Evolutionary conservation across 2,329 filamentous ascomycete species (phyloP), one percentile per base, ranked within the genome.

Genomic region (Sphaerulina musiva): DNA sequence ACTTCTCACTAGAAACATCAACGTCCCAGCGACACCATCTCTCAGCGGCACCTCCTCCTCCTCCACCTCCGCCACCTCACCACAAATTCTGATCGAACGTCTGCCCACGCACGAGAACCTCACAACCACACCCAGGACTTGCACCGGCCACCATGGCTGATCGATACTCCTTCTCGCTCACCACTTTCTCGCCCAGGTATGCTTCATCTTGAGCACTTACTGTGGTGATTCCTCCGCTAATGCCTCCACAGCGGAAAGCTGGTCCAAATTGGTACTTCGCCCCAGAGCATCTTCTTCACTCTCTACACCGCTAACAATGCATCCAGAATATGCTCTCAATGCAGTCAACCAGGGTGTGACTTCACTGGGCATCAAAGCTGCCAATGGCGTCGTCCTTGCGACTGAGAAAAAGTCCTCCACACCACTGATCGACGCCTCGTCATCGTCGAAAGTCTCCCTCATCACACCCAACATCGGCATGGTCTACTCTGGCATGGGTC

Each of bases 371-470:
- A 98, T 98, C 78, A 98, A 98, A 84, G 93, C 93, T 66, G 97
- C 93, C 65, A 98, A 98, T 76, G 93, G 93, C 67, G 95, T 98
- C 71, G 93, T 98, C 62, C 88, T 98, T 62, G 93, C 93, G 60
- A 98, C 93, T 61, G 93, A 98, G 78, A 98, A 98, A 84, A 98
- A 98, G 77, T 96, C 92, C 43, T 96, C 92, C 38, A 96, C 93
- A 47, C 91, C 93, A 50, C 87, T 98, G 68, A 92, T 95, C 78
- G 93, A 98, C 72, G 86, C 93, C 66, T 83, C 87, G 67, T 97
- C 93, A 40, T 85, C 95, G 62, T 93, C 91, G 68, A 98, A 98
- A 80, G 89, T 98, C 78, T 95, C 89, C 72, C 84, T 95, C 72
- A 91, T 98, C 77, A 98, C 93, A 46, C 93, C 93, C 68, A 93